Conservation (phyloP, 1,284 basidiomycete species). For the Agaricales sp. region DNA sequence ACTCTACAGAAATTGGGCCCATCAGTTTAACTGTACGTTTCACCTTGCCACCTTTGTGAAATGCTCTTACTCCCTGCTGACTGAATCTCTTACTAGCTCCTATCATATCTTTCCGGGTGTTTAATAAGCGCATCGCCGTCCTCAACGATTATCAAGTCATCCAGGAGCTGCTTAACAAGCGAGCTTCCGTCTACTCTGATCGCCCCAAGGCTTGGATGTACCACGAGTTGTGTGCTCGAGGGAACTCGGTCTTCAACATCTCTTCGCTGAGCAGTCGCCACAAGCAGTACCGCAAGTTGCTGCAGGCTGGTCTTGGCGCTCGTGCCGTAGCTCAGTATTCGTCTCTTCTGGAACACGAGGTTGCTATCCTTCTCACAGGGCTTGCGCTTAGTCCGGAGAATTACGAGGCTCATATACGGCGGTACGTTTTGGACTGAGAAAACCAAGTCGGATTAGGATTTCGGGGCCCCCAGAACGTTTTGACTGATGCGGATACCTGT, state of each 20-base stretch:
- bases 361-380: constrained; percentile 19
- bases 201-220: constrained; percentile 32
- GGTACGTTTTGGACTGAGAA: too few relatives aligned
- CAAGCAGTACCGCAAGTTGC: constrained; percentile 26
- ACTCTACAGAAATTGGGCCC: constrained; percentile 25
- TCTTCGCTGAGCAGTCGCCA: constrained; percentile 25
- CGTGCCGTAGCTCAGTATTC: constrained; percentile 21
- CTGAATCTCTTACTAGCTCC: constrained; percentile 14
- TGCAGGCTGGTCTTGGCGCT: constrained; percentile 24
- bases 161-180: constrained; percentile 25
- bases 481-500: neutral
- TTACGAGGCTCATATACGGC: constrained; percentile 24
- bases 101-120: constrained; percentile 26
- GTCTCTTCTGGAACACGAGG: constrained; percentile 23
- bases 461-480: too few relatives aligned
- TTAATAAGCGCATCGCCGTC: constrained; percentile 23
- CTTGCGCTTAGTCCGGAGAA: constrained; percentile 19
- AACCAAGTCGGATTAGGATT: too few relatives aligned
- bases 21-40: constrained; percentile 17
- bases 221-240: constrained; percentile 29
- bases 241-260: constrained; percentile 27
- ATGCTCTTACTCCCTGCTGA: neutral
- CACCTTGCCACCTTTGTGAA: neutral
- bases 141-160: constrained; percentile 24
- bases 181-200: constrained; percentile 31